Percentiles rank a stretch among this genome's conserved stretches.
These are phyloP conservation scores for Quercus berberidifolia DNA, from an alignment of 306 rosid species.

Conservation along the genomic window DNA sequence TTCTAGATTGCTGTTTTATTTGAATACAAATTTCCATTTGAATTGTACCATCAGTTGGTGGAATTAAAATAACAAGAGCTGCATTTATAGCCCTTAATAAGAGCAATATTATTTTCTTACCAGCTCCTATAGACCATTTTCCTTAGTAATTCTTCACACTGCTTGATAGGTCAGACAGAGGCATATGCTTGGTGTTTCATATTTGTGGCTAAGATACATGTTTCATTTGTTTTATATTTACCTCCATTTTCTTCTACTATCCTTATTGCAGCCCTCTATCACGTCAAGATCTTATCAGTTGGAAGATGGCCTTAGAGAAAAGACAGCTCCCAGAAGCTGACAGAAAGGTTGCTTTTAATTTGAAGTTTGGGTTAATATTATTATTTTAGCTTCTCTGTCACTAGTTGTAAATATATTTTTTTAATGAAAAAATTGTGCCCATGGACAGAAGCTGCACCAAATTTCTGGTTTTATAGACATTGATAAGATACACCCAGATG, in stretches of 20 bases:
- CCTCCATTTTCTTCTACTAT: slow-evolving; percentile 21
- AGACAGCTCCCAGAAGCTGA: slow-evolving; percentile 89
- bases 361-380: slow-evolving; percentile 27
- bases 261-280: slow-evolving; percentile 70
- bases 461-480: slow-evolving; percentile 88
- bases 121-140: background rate
- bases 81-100: background rate
- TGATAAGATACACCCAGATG: slow-evolving; percentile 89
- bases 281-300: slow-evolving; percentile 97
- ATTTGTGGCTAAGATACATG: slow-evolving; percentile 7
- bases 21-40: background rate
- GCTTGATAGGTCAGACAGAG: background rate
- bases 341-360: slow-evolving; percentile 57
- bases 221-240: slow-evolving; percentile 9
- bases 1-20: background rate
- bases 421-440: slow-evolving; percentile 26
- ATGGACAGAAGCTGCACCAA: slow-evolving; percentile 65
- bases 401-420: slow-evolving; percentile 26
- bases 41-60: background rate
- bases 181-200: slow-evolving; percentile 17
- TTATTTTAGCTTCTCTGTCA: slow-evolving; percentile 13
- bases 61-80: background rate
- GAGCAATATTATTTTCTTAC: background rate
- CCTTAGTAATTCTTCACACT: background rate
- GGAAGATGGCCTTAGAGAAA: slow-evolving; percentile 96